A percentile compares a stretch with the other conserved stretches of the same genome.
These are phyloP conservation scores for Pleomassaria siparia DNA, from an alignment of 2,329 filamentous ascomycete genomes.

Conservation along the genomic window DNA sequence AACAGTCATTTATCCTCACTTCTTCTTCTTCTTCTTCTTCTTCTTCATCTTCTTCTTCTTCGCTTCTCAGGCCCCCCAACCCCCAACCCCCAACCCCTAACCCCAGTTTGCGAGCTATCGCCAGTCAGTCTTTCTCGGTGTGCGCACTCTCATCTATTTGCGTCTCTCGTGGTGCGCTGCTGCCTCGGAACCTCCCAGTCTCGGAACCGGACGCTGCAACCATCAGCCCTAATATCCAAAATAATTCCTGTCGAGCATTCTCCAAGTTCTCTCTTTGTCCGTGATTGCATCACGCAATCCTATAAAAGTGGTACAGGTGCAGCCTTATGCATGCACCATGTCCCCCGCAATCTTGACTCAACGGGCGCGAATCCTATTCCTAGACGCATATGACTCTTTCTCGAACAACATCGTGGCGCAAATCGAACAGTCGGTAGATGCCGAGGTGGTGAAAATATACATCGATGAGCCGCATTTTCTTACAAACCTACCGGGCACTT, in stretches of 20 bases:
- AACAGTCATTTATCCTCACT: neutral
- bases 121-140: neutral
- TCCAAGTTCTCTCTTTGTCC: neutral
- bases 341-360: slow-evolving; percentile 28
- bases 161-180: neutral
- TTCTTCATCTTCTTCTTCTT: neutral
- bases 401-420: slow-evolving; percentile 91
- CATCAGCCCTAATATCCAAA: slow-evolving; percentile 2
- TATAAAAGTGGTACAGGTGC: neutral
- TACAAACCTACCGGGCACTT: slow-evolving; percentile 42
- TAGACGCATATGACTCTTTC: slow-evolving; percentile 97
- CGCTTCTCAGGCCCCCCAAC: too few species aligned
- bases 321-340: slow-evolving; percentile 20
- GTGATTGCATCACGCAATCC: neutral
- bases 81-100: too few species aligned
- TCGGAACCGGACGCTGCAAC: neutral
- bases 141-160: neutral
- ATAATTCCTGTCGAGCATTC: neutral
- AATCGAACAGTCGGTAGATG: slow-evolving; percentile 68
- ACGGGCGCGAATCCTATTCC: slow-evolving; percentile 68
- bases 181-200: neutral
- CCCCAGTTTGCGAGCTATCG: too few species aligned
- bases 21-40: neutral
- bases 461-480: slow-evolving; percentile 57
- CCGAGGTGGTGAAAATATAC: slow-evolving; percentile 68